A percentile compares a stretch with the other conserved stretches of the same genome.
phyloP scores from a whole-genome alignment of 1,139 yeast genomes.

The Pichia sp. region DNA sequence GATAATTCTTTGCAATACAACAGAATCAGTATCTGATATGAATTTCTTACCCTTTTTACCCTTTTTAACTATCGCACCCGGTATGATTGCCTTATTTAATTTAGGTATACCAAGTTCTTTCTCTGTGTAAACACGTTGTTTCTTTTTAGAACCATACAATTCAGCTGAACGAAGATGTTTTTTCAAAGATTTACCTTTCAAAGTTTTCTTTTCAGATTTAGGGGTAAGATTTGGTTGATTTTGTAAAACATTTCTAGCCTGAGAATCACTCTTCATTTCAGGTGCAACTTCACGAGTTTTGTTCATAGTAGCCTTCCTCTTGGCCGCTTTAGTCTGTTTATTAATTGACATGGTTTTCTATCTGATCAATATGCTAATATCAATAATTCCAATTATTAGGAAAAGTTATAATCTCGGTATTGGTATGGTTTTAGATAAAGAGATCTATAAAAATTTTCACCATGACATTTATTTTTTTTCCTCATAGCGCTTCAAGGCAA shows the following conservation, averaged over 20 bases:
- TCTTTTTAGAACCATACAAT: slow-evolving; percentile 63
- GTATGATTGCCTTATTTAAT: slow-evolving; percentile 73
- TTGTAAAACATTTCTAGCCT: slow-evolving; percentile 58
- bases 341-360: slow-evolving; percentile 21
- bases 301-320: slow-evolving; percentile 46
- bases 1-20: slow-evolving; percentile 60
- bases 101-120: slow-evolving; percentile 72
- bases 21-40: slow-evolving; percentile 62
- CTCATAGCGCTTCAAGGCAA: not conserved
- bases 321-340: slow-evolving; percentile 53
- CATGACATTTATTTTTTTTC: too few species aligned
- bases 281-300: slow-evolving; percentile 52
- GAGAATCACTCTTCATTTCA: slow-evolving; percentile 56
- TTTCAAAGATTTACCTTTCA: slow-evolving; percentile 47
- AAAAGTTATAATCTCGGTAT: too few species aligned
- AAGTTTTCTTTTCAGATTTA: slow-evolving; percentile 40
- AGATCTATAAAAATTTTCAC: not conserved
- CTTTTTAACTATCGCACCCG: slow-evolving; percentile 63
- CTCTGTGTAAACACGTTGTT: slow-evolving; percentile 59
- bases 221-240: slow-evolving; percentile 59
- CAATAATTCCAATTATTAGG: too few species aligned
- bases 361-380: not conserved
- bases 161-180: slow-evolving; percentile 59
- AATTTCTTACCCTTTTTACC: slow-evolving; percentile 95
- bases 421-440: not conserved